Base-by-base conservation (phyloP, 176 grass and related monocot species). In the Aegilops umbellulata region DNA sequence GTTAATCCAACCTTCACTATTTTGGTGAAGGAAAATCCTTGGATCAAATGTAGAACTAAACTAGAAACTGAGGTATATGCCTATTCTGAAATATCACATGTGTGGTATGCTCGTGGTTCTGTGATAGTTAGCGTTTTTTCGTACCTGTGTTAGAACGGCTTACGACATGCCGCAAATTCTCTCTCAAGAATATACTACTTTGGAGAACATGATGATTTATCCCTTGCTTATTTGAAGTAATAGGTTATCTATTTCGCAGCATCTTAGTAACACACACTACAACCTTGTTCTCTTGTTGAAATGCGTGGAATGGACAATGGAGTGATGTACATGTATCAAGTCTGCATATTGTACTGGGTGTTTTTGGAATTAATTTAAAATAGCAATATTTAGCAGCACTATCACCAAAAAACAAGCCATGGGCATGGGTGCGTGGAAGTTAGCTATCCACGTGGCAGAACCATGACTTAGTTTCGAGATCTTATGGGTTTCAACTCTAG, bases 161-260 rank as follows among this genome's bases (percentile, higher is more conserved):
- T 74, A 47, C 3, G 24, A 15, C 23, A 27, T 74, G 71, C 71
- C 23, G 44, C 47, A 74, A 47, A 47, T 74, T 74, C 39, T 74
- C 69, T 72, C 71, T 47, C 41, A 27, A 74, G 71, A 74, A 74
- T 27, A 74, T 47, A 74, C 39, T 17, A 47, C 71, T 74, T 74
- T 39, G 13, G 71, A 74, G 39, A 74, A 39, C 41, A 74, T 3
- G n/a, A 44, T 73, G 44, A 47, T 74, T 47, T 27, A 23, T 74
- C 14, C 24, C 71, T 25, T 74, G 23, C 23, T 47, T 47, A 74
- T 74, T 74, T 74, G 14, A 74, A 74, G 13, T 74, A 74, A 74
- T 74, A 47, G 39, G 39, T 74, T 27, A 74, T 74, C 39, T 17
- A 74, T 74, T 27, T 74, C 23, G 7, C 44, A 27, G 24, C 41